Evolutionary conservation across 2,329 filamentous ascomycete species (phyloP).

Genomic region (Akanthomyces lecanii): DNA sequence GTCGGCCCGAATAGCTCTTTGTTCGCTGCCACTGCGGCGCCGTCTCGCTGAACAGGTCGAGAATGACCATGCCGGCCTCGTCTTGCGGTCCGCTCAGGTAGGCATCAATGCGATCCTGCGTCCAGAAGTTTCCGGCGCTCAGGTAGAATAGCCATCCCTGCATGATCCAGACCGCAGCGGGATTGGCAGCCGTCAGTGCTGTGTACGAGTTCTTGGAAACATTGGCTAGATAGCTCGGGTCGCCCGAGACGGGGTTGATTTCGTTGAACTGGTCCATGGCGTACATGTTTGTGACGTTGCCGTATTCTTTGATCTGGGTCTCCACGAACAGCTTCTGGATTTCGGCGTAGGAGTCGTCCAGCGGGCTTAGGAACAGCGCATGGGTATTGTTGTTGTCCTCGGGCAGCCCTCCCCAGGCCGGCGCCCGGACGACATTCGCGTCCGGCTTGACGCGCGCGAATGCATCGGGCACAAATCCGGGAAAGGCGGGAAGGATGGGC

Average conservation of each 20-base stretch:
- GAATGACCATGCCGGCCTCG: constrained; percentile 43
- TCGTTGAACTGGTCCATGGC: constrained; percentile 52
- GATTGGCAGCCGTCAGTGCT: constrained; percentile 44
- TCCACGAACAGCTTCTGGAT: constrained; percentile 42
- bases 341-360: constrained; percentile 38
- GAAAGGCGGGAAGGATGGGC: constrained; percentile 46
- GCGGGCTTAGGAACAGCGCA: constrained; percentile 44
- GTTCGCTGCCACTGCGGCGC: constrained; percentile 48
- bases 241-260: constrained; percentile 27
- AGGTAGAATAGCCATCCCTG: constrained; percentile 48
- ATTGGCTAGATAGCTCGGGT: not conserved
- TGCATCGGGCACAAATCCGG: constrained; percentile 44
- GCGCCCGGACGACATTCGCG: constrained; percentile 40
- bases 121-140: constrained; percentile 40
- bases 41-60: constrained; percentile 48
- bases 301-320: constrained; percentile 42
- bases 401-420: constrained; percentile 40
- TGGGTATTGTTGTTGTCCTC: constrained; percentile 34
- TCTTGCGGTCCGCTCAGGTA: constrained; percentile 43
- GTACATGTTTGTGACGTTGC: constrained; percentile 45
- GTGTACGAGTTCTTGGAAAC: constrained; percentile 37
- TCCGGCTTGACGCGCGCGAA: constrained; percentile 37
- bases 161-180: constrained; percentile 48
- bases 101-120: constrained; percentile 41
- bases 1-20: constrained; percentile 46